Conservation (phyloP, 1,284 basidiomycete genomes). For the Coriolopsis trogii region DNA sequence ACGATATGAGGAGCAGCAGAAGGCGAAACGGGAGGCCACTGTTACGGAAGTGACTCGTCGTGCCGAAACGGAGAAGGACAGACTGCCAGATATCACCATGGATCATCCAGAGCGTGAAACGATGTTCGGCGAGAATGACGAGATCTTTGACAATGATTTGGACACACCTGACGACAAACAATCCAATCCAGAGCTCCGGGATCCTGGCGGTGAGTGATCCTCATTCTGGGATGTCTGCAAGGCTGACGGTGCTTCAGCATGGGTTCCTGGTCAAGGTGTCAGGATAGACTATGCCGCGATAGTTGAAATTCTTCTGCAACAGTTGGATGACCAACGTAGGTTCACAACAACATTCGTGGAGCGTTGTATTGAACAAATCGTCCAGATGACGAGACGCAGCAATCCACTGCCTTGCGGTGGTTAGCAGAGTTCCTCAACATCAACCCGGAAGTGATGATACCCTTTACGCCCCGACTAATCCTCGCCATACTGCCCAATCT, state of each 20-base stretch:
- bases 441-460: slow-evolving; percentile 89
- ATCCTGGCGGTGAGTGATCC: slow-evolving; percentile 59
- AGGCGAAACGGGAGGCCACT: slow-evolving; percentile 44
- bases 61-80: slow-evolving; percentile 31
- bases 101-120: slow-evolving; percentile 31
- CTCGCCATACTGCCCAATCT: slow-evolving; percentile 93
- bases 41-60: slow-evolving; percentile 43
- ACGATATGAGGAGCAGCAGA: slow-evolving; percentile 57
- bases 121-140: slow-evolving; percentile 58
- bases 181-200: slow-evolving; percentile 56
- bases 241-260: slow-evolving; percentile 53
- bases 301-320: slow-evolving; percentile 92
- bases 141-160: slow-evolving; percentile 33
- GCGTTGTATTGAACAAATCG: not conserved
- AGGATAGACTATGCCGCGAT: slow-evolving; percentile 91
- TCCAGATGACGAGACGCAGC: slow-evolving; percentile 87
- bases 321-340: slow-evolving; percentile 82
- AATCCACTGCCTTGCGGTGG: slow-evolving; percentile 90
- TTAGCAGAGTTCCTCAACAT: slow-evolving; percentile 90
- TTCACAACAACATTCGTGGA: not conserved
- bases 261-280: slow-evolving; percentile 94
- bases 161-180: slow-evolving; percentile 44
- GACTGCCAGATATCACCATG: slow-evolving; percentile 33
- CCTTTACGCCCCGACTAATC: slow-evolving; percentile 92
- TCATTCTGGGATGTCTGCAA: not conserved